Evolutionary conservation across 495 filamentous ascomycete genomes (phyloP).

Genomic region (Aspergillus egyptiacus): DNA sequence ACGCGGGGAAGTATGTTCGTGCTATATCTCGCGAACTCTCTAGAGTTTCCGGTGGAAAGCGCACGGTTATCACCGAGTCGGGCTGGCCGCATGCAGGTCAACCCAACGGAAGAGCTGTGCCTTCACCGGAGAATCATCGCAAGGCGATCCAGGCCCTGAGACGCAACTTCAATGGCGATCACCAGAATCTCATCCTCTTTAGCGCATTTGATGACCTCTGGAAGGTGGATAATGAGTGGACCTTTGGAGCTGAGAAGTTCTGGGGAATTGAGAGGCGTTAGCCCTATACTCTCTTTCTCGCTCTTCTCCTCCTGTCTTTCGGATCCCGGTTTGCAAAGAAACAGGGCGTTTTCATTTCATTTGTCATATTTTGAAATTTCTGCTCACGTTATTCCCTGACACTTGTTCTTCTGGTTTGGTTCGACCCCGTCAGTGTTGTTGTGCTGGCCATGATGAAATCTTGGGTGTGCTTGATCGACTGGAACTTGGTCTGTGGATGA

Average conservation of each 20-base stretch:
- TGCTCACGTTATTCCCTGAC: not conserved
- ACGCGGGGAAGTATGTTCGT: conserved; percentile 59
- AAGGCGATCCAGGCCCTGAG: conserved; percentile 59
- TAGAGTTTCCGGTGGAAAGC: conserved; percentile 46
- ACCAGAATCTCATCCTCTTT: conserved; percentile 58
- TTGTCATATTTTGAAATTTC: not conserved
- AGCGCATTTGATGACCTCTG: conserved; percentile 70
- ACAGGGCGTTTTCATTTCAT: not conserved
- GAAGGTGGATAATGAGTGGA: conserved; percentile 61
- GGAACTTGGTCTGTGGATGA: not conserved
- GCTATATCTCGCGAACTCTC: conserved; percentile 48
- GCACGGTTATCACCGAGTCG: conserved; percentile 62
- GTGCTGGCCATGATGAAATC: too few species aligned
- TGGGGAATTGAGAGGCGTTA: conserved; percentile 53
- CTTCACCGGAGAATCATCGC: conserved; percentile 55
- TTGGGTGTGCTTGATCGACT: too few species aligned
- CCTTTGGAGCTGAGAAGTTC: conserved; percentile 65
- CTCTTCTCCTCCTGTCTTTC: not conserved
- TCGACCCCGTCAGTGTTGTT: too few species aligned
- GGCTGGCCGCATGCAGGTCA: conserved; percentile 73
- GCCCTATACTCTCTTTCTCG: not conserved
- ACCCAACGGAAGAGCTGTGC: conserved; percentile 58
- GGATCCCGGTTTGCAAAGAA: not conserved
- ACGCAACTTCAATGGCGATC: conserved; percentile 39
- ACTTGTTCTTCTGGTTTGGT: not conserved